These are phyloP conservation scores for Melaleuca alternifolia DNA, from an alignment of 345 rosid species.

Conservation along the genomic window DNA sequence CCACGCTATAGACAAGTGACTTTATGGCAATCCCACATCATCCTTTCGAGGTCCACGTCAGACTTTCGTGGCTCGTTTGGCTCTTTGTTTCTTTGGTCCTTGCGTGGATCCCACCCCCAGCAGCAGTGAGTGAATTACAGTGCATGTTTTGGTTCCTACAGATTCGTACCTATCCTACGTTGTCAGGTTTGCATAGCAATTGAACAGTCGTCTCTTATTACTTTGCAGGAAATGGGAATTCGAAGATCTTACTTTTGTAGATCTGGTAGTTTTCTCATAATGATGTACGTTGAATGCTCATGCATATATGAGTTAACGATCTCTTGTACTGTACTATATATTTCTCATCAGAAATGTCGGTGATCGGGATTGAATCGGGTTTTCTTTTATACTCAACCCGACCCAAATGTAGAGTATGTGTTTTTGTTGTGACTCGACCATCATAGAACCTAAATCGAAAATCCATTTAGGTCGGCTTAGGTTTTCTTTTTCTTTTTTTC, in stretches of 20 bases:
- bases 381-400: neutral
- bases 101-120: neutral
- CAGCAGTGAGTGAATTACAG: neutral
- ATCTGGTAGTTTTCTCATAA: neutral
- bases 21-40: neutral
- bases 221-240: neutral
- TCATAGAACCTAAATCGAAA: neutral
- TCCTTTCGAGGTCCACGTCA: neutral
- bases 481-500: neutral
- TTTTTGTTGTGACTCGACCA: neutral
- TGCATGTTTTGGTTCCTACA: neutral
- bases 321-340: neutral
- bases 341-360: neutral
- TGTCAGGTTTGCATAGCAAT: neutral
- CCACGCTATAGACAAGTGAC: neutral
- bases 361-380: accelerated
- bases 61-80: neutral
- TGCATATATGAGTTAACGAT: neutral
- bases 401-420: neutral
- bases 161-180: neutral
- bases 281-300: neutral
- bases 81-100: neutral
- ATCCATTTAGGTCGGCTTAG: neutral
- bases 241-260: neutral
- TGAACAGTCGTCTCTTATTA: neutral